Conservation (phyloP, 768 basidiomycete genomes). For the Coprinellus micaceus region DNA sequence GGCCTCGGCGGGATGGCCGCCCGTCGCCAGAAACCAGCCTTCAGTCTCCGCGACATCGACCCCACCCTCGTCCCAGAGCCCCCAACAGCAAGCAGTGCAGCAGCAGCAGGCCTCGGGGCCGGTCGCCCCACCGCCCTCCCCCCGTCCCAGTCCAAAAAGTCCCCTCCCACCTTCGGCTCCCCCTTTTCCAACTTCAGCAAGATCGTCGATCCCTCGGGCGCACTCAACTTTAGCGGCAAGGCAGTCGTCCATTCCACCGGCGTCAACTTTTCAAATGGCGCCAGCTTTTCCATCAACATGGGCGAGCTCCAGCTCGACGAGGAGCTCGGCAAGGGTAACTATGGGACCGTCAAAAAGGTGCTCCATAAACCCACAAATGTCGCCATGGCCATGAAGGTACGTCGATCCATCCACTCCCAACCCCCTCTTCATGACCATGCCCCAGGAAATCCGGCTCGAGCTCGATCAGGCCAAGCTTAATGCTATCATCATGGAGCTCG, state of each 20-base stretch:
- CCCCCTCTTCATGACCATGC: conserved; percentile 8
- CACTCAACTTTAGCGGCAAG: conserved; percentile 89
- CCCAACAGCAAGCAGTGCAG: conserved; percentile 14
- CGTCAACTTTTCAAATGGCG: conserved; percentile 81
- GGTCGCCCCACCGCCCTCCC: conserved; percentile 46
- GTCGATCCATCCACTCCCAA: conserved; percentile 16
- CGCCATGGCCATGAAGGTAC: conserved; percentile 97
- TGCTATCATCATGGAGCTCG: conserved; percentile 98
- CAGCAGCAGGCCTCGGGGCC: conserved; percentile 67
- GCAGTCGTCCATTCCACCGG: conserved; percentile 89
- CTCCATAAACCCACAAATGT: conserved; percentile 93
- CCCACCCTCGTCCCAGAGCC: conserved; percentile 23
- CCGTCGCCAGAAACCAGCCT: conserved; percentile 49
- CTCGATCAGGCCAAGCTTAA: conserved; percentile 91
- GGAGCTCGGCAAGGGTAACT: conserved; percentile 94
- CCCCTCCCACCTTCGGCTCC: conserved; percentile 51
- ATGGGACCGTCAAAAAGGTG: conserved; percentile 96
- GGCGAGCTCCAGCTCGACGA: conserved; percentile 84
- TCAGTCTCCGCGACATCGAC: conserved; percentile 64
- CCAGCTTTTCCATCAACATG: conserved; percentile 94
- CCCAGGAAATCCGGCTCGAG: conserved; percentile 94
- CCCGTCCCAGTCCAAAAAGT: conserved; percentile 35
- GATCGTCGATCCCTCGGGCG: conserved; percentile 80
- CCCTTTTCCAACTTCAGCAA: conserved; percentile 83
- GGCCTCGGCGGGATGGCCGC: conserved; percentile 33